These are phyloP conservation scores for Candida adriatica DNA, from an alignment of 805 yeast species.

Conservation along the genomic window DNA sequence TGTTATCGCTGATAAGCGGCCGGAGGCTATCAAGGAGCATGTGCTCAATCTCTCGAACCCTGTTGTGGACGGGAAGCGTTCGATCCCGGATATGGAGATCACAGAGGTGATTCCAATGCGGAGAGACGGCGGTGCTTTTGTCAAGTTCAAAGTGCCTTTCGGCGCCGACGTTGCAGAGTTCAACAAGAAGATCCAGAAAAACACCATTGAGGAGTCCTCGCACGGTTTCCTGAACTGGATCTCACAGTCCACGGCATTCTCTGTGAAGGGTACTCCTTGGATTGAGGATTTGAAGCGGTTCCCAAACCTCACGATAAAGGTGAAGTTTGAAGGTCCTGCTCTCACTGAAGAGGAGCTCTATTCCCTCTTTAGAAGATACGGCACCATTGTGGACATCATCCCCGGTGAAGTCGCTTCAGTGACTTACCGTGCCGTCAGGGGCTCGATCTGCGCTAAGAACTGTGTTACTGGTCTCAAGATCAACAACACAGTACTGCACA, in stretches of 20 bases:
- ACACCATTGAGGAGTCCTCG: slow-evolving; percentile 34
- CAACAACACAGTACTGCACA: slow-evolving; percentile 61
- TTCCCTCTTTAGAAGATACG: slow-evolving; percentile 79
- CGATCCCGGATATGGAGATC: slow-evolving; percentile 39
- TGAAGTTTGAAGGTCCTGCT: slow-evolving; percentile 70
- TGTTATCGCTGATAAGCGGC: slow-evolving; percentile 28
- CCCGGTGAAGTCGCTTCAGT: slow-evolving; percentile 51
- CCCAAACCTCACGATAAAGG: slow-evolving; percentile 57
- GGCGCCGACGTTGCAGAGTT: slow-evolving; percentile 43
- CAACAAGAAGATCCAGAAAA: slow-evolving; percentile 42
- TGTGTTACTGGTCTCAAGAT: slow-evolving; percentile 78
- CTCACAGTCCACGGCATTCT: slow-evolving; percentile 49
- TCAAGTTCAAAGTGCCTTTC: slow-evolving; percentile 59
- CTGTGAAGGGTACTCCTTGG: slow-evolving; percentile 93
- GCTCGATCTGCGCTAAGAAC: slow-evolving; percentile 82
- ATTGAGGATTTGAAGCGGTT: slow-evolving; percentile 83
- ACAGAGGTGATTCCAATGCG: slow-evolving; percentile 60
- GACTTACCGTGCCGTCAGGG: slow-evolving; percentile 46
- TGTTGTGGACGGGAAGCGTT: slow-evolving; percentile 18
- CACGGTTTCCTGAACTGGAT: slow-evolving; percentile 33
- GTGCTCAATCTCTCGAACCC: slow-evolving; percentile 35
- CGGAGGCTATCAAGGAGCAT: slow-evolving; percentile 33
- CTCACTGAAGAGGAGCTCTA: slow-evolving; percentile 78
- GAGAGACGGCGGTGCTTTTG: slow-evolving; percentile 94
- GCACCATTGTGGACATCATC: slow-evolving; percentile 66